These are phyloP conservation scores for Emericellopsis cladophorae DNA, from an alignment of 2,329 filamentous ascomycete genomes.

Conservation along the genomic window DNA sequence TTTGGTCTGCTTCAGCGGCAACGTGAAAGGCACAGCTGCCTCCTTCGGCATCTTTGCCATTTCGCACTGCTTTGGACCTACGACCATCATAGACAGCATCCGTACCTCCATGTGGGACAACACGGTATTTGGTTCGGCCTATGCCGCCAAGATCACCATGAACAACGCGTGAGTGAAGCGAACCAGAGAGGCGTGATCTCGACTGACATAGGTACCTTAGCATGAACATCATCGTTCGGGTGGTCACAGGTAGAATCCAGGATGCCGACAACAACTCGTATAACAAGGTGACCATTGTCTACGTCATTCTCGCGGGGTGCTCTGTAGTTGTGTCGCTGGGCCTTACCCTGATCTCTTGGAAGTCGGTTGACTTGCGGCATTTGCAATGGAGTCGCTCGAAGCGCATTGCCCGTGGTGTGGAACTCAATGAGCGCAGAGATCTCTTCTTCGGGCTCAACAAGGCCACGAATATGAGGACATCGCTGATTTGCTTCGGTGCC, in stretches of 20 bases:
- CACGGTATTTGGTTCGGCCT: slow-evolving; percentile 37
- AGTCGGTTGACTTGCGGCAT: slow-evolving; percentile 23
- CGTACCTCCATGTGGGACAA: slow-evolving; percentile 38
- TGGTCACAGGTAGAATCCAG: slow-evolving; percentile 36
- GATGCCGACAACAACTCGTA: slow-evolving; percentile 37
- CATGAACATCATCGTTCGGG: slow-evolving; percentile 38
- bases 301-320: slow-evolving; percentile 29
- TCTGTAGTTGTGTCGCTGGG: slow-evolving; percentile 24
- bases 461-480: slow-evolving; percentile 2
- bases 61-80: slow-evolving; percentile 32
- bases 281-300: slow-evolving; percentile 32
- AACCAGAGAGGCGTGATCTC: too few relatives aligned
- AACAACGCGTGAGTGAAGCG: slow-evolving; percentile 23
- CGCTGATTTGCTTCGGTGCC: slow-evolving; percentile 6
- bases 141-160: slow-evolving; percentile 38
- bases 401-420: slow-evolving; percentile 20
- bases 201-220: slow-evolving; percentile 11
- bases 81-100: slow-evolving; percentile 37
- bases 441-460: slow-evolving; percentile 14
- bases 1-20: slow-evolving; percentile 31
- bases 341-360: slow-evolving; percentile 20
- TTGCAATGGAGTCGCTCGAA: slow-evolving; percentile 38
- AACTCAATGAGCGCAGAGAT: slow-evolving; percentile 26
- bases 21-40: slow-evolving; percentile 32
- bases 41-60: slow-evolving; percentile 39